These are phyloP conservation scores for Austroboletus novae-zelandiae DNA, from an alignment of 1,284 basidiomycete species.

Conservation along the genomic window DNA sequence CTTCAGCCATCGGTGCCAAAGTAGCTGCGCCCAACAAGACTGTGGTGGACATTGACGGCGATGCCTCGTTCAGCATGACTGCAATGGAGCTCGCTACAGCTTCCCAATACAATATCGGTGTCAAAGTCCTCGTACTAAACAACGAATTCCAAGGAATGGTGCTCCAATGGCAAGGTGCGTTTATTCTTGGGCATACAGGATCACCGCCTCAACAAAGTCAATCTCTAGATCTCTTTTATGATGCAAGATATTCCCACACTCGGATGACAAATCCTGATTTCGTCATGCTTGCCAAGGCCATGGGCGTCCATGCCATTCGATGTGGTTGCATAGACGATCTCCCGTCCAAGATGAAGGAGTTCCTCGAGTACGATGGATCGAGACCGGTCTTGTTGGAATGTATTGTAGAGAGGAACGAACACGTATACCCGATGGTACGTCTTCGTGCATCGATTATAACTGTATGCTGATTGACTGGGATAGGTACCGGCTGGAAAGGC, in stretches of 20 bases:
- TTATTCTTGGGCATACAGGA: not conserved
- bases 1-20: conserved; percentile 93
- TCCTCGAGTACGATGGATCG: conserved; percentile 88
- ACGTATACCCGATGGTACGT: conserved; percentile 91
- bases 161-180: conserved; percentile 91
- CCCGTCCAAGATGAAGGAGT: conserved; percentile 96
- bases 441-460: not conserved
- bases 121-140: conserved; percentile 89
- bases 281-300: conserved; percentile 81
- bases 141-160: conserved; percentile 99
- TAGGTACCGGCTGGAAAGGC: conserved; percentile 88
- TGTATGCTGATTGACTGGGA: conserved; percentile 5
- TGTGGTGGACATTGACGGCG: conserved; percentile 96
- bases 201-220: conserved; percentile 2
- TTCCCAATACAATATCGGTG: conserved; percentile 87
- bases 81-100: conserved; percentile 98
- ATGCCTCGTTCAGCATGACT: conserved; percentile 98
- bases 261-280: conserved; percentile 95
- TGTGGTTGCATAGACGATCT: conserved; percentile 74
- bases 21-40: conserved; percentile 93
- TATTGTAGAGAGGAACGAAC: conserved; percentile 82
- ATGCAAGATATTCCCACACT: conserved; percentile 92
- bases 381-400: conserved; percentile 93
- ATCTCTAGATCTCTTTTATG: conserved; percentile 86
- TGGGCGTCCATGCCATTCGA: conserved; percentile 90